These are phyloP conservation scores for Aspergillus baeticus DNA, from an alignment of 495 filamentous ascomycete species.

Conservation along the genomic window DNA sequence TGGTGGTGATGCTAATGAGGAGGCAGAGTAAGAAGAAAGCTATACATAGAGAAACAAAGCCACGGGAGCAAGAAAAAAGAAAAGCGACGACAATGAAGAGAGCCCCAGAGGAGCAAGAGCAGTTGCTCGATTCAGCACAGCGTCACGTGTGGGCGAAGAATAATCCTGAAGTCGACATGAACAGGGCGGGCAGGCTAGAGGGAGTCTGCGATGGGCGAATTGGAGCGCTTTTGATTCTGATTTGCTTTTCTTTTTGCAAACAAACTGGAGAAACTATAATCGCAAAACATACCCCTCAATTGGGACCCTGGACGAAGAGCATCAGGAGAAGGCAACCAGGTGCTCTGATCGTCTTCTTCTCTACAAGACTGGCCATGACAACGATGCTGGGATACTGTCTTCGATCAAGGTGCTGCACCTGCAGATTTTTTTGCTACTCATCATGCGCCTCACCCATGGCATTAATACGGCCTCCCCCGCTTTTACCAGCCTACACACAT, in stretches of 20 bases:
- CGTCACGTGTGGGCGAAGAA: constrained; percentile 15
- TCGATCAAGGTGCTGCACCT: constrained; percentile 11
- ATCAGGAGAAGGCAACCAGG: constrained; percentile 12
- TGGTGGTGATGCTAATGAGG: not conserved
- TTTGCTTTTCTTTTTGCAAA: constrained; percentile 15
- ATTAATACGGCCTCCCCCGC: constrained; percentile 14
- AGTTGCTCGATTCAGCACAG: constrained; percentile 12
- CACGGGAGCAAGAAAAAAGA: not conserved
- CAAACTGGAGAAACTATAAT: constrained; percentile 7
- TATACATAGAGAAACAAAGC: not conserved
- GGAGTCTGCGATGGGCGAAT: not conserved
- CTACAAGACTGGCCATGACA: not conserved
- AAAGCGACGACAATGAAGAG: not conserved
- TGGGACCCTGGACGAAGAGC: not conserved
- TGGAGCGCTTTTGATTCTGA: not conserved
- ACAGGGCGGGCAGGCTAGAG: not conserved
- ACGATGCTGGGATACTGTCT: constrained; percentile 1
- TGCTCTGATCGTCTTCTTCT: constrained; percentile 1
- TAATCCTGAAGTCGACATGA: not conserved
- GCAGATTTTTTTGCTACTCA: constrained; percentile 10
- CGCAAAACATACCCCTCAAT: constrained; percentile 7
- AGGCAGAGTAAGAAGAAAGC: constrained; percentile 4
- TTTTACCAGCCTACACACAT: constrained; percentile 7
- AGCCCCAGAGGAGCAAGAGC: not conserved
- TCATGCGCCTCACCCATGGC: constrained; percentile 10